A percentile compares a stretch with the other conserved stretches of the same genome.
Conservation (phyloP, 768 basidiomycete genomes). For the Pluteus cervinus region DNA sequence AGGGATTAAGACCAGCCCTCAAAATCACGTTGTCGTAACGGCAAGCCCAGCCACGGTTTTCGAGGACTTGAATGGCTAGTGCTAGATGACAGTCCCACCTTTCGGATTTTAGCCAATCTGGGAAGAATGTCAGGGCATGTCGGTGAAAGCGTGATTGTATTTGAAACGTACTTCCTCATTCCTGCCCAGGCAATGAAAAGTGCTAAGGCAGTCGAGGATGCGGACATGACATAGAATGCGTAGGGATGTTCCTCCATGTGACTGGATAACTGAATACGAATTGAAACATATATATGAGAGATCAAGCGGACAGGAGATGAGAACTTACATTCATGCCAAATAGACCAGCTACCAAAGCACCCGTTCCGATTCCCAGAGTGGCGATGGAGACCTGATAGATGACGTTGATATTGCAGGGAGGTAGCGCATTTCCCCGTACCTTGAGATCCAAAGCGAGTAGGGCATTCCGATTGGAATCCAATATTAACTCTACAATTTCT, state of each 20-base stretch:
- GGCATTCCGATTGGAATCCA: constrained; percentile 93
- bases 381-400: constrained; percentile 74
- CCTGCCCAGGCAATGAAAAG: constrained; percentile 60
- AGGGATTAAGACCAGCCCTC: constrained; percentile 34
- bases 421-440: constrained; percentile 27
- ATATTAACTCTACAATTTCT: constrained; percentile 94
- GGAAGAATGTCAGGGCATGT: constrained; percentile 6
- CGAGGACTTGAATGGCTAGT: constrained; percentile 19
- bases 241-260: constrained; percentile 67
- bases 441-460: constrained; percentile 88
- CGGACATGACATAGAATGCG: constrained; percentile 68
- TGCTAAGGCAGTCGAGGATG: constrained; percentile 51
- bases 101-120: constrained; percentile 40
- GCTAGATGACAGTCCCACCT: constrained; percentile 39
- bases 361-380: constrained; percentile 88
- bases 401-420: constrained; percentile 6
- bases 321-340: constrained; percentile 93
- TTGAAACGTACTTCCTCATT: constrained; percentile 47
- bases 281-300: constrained; percentile 9
- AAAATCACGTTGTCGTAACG: constrained; percentile 32
- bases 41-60: constrained; percentile 41
- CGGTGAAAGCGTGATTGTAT: constrained; percentile 5
- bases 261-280: constrained; percentile 51
- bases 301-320: constrained; percentile 6
- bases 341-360: constrained; percentile 83